Evolutionary conservation across 768 basidiomycete species (phyloP).

Genomic region (Leccinum pellstonianum): DNA sequence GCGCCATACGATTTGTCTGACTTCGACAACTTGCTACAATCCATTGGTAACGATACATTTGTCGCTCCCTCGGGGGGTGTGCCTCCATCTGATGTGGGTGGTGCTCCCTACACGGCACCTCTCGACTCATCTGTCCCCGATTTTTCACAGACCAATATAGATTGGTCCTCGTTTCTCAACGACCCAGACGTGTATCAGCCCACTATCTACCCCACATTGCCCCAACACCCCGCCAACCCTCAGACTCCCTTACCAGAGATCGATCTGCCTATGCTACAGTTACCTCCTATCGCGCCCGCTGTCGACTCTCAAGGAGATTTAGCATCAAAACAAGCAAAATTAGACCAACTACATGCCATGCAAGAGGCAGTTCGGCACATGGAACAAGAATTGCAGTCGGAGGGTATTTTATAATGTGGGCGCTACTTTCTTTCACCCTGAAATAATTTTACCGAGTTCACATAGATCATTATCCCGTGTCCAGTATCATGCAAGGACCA

Average conservation of each 20-base stretch:
- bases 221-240: slow-evolving; percentile 2
- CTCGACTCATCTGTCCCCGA: slow-evolving; percentile 4
- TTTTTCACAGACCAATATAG: background rate
- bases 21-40: slow-evolving; percentile 11
- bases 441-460: background rate
- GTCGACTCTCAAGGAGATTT: background rate
- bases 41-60: background rate
- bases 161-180: slow-evolving; percentile 21
- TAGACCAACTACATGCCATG: slow-evolving; percentile 28
- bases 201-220: background rate
- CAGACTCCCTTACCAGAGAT: slow-evolving; percentile 20
- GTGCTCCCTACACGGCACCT: background rate
- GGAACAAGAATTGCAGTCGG: slow-evolving; percentile 32
- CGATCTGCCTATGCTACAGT: slow-evolving; percentile 28
- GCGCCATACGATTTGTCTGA: background rate
- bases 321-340: slow-evolving; percentile 15
- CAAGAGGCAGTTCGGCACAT: slow-evolving; percentile 36
- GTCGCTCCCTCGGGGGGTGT: background rate
- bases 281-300: slow-evolving; percentile 7
- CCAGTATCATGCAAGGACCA: background rate
- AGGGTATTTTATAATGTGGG: slow-evolving; percentile 21
- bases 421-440: no score
- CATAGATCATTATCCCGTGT: slow-evolving; percentile 7
- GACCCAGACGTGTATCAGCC: background rate
- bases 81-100: background rate